These are phyloP conservation scores for Panus rudis DNA, from an alignment of 768 basidiomycete genomes.

Conservation along the genomic window DNA sequence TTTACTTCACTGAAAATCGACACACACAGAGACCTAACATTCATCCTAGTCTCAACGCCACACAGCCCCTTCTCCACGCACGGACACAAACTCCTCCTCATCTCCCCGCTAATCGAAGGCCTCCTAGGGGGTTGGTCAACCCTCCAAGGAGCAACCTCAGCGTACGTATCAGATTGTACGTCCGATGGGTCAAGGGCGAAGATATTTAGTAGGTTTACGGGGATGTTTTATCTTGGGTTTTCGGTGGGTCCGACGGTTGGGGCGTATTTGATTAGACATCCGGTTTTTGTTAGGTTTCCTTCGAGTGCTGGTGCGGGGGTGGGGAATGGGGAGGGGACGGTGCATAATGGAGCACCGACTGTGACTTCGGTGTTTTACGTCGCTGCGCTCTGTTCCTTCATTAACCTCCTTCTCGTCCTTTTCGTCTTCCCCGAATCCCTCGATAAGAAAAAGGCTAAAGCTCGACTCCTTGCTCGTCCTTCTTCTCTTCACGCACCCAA, in stretches of 20 bases:
- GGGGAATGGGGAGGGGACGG: too few species aligned
- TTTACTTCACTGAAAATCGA: slow-evolving; percentile 8
- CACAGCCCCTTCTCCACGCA: slow-evolving; percentile 52
- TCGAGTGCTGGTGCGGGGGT: slow-evolving; percentile 8
- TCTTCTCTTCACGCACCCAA: slow-evolving; percentile 17
- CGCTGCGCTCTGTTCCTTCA: slow-evolving; percentile 34
- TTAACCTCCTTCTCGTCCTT: slow-evolving; percentile 51
- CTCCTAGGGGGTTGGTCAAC: slow-evolving; percentile 74
- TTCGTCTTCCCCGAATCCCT: slow-evolving; percentile 48
- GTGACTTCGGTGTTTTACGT: slow-evolving; percentile 51
- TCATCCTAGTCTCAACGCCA: slow-evolving; percentile 70
- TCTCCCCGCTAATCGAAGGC: slow-evolving; percentile 77
- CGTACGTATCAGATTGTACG: slow-evolving; percentile 71
- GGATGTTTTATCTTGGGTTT: slow-evolving; percentile 71
- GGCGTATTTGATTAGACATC: slow-evolving; percentile 40
- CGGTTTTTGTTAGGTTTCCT: slow-evolving; percentile 23
- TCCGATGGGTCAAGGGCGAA: slow-evolving; percentile 74
- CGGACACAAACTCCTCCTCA: slow-evolving; percentile 66
- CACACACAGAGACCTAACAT: slow-evolving; percentile 59
- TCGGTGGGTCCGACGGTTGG: slow-evolving; percentile 73
- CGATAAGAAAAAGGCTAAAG: slow-evolving; percentile 36
- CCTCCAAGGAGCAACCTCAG: slow-evolving; percentile 56
- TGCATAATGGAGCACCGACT: slow-evolving; percentile 28
- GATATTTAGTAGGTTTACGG: slow-evolving; percentile 53
- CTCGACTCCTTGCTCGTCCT: slow-evolving; percentile 24